phyloP scores from a whole-genome alignment of 169 alveolate genomes.

The Amoebophrya sp. region DNA sequence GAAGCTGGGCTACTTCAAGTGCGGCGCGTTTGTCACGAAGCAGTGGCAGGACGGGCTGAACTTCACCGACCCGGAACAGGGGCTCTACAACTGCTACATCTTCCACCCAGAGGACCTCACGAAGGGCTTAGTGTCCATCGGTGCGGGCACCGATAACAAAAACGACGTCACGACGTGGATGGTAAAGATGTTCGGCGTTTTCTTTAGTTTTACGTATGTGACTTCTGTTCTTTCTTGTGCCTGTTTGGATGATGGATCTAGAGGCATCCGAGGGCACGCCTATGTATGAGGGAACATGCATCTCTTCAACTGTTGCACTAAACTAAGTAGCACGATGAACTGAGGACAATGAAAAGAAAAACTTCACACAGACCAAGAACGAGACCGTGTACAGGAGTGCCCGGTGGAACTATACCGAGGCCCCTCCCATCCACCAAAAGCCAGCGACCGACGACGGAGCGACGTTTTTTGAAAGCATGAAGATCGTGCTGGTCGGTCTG shows the following conservation, averaged over 20 bases:
- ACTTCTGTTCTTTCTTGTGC: no score
- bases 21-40: neutral
- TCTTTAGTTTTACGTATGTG: no score
- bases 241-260: no score
- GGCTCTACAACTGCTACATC: neutral
- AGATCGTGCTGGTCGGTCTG: neutral
- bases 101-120: neutral
- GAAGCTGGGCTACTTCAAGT: neutral
- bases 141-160: neutral
- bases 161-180: constrained; percentile 3
- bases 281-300: no score
- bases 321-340: no score
- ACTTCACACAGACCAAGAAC: no score
- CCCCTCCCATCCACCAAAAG: neutral
- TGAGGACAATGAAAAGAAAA: no score
- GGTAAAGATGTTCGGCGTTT: neutral
- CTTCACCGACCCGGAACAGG: neutral
- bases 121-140: neutral
- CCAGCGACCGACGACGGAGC: neutral
- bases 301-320: no score
- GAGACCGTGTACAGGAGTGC: no score
- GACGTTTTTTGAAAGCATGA: neutral
- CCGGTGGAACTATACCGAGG: neutral
- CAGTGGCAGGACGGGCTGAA: neutral
- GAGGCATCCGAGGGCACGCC: no score